phyloP scores from a whole-genome alignment of 2,329 filamentous ascomycete species.

The Sporothrix inflata region DNA sequence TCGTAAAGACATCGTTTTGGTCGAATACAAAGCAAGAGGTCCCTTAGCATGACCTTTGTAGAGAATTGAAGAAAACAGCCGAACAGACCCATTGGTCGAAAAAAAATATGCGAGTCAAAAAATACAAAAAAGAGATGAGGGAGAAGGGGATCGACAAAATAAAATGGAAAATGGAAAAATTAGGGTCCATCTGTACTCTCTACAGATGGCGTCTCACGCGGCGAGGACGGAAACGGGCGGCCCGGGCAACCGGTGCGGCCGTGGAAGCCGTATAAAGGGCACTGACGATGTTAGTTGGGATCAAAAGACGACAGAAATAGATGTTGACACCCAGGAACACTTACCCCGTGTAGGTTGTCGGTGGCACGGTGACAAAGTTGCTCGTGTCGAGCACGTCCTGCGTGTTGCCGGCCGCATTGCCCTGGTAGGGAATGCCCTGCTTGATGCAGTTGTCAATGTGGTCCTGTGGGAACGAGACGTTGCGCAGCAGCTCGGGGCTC shows the following conservation, averaged over 20 bases:
- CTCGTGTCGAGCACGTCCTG: conserved; percentile 56
- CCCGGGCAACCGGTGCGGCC: not conserved
- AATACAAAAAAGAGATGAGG: not conserved
- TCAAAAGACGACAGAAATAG: not conserved
- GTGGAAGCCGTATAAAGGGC: conserved; percentile 22
- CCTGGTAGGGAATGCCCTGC: conserved; percentile 52
- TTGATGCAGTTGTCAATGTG: conserved; percentile 55
- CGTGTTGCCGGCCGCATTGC: conserved; percentile 71
- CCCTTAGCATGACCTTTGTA: not conserved
- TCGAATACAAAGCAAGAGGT: not conserved
- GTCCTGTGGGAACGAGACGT: conserved; percentile 59
- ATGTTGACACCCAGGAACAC: conserved; percentile 31
- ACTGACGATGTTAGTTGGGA: conserved; percentile 7
- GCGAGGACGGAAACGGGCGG: conserved; percentile 19
- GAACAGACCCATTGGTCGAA: not conserved
- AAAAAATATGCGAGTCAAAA: not conserved
- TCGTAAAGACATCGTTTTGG: not conserved
- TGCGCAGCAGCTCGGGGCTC: conserved; percentile 59
- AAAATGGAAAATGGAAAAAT: not conserved
- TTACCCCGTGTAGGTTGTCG: conserved; percentile 55
- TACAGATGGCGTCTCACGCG: conserved; percentile 24
- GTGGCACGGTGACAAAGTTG: conserved; percentile 53
- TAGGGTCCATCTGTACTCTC: not conserved
- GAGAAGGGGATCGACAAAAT: not conserved
- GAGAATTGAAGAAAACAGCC: not conserved